These are phyloP conservation scores for Pachysandra terminalis DNA, from an alignment of 164 flowering plant genomes.

Conservation along the genomic window DNA sequence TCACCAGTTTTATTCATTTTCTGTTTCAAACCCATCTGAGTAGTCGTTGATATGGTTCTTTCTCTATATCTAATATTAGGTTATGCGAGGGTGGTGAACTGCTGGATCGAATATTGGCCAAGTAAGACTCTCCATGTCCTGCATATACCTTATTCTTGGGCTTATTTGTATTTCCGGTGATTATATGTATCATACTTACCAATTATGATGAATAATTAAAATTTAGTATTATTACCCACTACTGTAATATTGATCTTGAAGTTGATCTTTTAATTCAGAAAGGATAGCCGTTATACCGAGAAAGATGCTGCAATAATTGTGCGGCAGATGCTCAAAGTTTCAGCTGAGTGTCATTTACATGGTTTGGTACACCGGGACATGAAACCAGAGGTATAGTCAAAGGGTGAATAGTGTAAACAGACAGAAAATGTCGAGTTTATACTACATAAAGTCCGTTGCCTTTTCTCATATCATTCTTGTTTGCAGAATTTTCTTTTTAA, in stretches of 20 bases:
- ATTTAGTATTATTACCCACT: not conserved
- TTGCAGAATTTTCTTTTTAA: constrained; percentile 92
- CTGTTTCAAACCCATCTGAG: not conserved
- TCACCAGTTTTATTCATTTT: not conserved
- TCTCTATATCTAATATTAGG: constrained; percentile 35
- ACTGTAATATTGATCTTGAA: not conserved
- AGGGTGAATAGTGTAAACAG: not conserved
- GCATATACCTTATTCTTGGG: not conserved
- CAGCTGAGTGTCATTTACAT: constrained; percentile 94
- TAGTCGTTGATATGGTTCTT: not conserved
- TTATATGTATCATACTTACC: not conserved
- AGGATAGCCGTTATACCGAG: constrained; percentile 91
- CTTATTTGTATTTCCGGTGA: not conserved
- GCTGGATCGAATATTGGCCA: constrained; percentile 86
- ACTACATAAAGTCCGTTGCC: not conserved
- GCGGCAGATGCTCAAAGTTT: constrained; percentile 97
- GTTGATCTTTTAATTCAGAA: constrained; percentile 43
- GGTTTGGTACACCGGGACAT: constrained; percentile 98
- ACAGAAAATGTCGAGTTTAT: constrained; percentile 3
- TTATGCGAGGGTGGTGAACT: constrained; percentile 98
- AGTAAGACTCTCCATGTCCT: constrained; percentile 44
- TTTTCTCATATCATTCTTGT: constrained; percentile 14
- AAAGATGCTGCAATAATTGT: constrained; percentile 95
- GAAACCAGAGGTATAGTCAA: constrained; percentile 88
- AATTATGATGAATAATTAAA: not conserved